These are phyloP conservation scores for Podaxis rugospora DNA, from an alignment of 768 basidiomycete species.

Conservation along the genomic window DNA sequence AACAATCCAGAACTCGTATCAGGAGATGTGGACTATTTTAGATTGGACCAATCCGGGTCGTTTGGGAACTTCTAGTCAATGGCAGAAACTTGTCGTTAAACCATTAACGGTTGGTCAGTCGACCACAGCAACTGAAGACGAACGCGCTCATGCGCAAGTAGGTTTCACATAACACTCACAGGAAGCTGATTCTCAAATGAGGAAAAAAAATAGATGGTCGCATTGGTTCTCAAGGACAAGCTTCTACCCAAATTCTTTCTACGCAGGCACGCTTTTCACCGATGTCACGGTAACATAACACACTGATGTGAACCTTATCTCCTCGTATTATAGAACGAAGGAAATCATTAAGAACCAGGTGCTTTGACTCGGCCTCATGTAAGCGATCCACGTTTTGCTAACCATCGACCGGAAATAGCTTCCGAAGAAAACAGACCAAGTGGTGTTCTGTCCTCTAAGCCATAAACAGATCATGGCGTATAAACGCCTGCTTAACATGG, in stretches of 20 bases:
- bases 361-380: neutral
- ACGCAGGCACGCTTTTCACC: conserved; percentile 47
- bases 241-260: conserved; percentile 82
- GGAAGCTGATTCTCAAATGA: neutral
- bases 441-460: conserved; percentile 91
- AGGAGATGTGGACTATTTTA: conserved; percentile 88
- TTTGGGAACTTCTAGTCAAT: conserved; percentile 70
- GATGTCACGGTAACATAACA: neutral
- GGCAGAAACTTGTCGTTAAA: conserved; percentile 66
- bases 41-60: conserved; percentile 87
- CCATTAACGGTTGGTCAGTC: conserved; percentile 71
- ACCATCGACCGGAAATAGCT: conserved; percentile 40
- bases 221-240: conserved; percentile 55
- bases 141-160: conserved; percentile 52
- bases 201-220: conserved; percentile 43
- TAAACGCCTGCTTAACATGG: conserved; percentile 59
- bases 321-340: conserved; percentile 53
- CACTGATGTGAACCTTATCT: neutral
- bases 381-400: neutral
- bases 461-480: conserved; percentile 68
- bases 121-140: conserved; percentile 55
- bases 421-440: conserved; percentile 83
- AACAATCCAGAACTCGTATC: conserved; percentile 78
- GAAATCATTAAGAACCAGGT: conserved; percentile 71
- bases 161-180: conserved; percentile 13